Base-by-base conservation (phyloP, 1,284 basidiomycete genomes). In the Melampsora americana region DNA sequence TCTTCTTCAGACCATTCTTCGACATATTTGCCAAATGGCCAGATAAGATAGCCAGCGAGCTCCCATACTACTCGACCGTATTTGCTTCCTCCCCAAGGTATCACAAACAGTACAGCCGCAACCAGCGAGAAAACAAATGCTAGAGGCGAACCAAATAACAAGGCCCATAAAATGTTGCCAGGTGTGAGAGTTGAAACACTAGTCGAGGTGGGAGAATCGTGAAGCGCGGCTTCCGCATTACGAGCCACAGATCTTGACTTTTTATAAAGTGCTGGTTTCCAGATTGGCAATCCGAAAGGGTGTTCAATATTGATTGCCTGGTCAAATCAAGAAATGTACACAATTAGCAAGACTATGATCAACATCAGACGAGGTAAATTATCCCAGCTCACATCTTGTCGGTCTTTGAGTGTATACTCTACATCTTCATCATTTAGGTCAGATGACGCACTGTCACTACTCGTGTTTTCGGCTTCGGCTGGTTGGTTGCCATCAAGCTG, bases 211-310 rank as follows among this genome's bases (percentile, higher is more conserved):
- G 96, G 96, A 53, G 92, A 87, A 20, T 90, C 89, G 83, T 99
- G 96, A 1, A 99, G 87, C 0, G 92, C 96, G 73, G 90, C 89
- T 83, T 99, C 96, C 56, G 96, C 96, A 83, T 94, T 90, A 74
- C 95, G 91, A 60, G 95, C 97, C 79, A 99, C 92, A 1, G 95
- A 94, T 65, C 96, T 90, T 35, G 92, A 92, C 83, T 99, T 99
- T 84, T 96, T 95, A 88, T 99, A 99, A 70, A 99, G 84, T 0
- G 96, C 96, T 16, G 96, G 96, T 84, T 99, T 99, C 96, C 96
- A 99, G 82, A 99, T 98, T 62, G 93, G 96, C 79, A 99, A 87
- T 86, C 96, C 96, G 83, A 99, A 99, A 7, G 96, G 96, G 84
- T 99, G 96, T 83, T 97, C 93, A 14, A 68, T 75, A 44, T 75